Percentiles rank a stretch among this genome's conserved stretches.
Evolutionary conservation across 768 basidiomycete genomes (phyloP).

Genomic region (Lepiota venenata): DNA sequence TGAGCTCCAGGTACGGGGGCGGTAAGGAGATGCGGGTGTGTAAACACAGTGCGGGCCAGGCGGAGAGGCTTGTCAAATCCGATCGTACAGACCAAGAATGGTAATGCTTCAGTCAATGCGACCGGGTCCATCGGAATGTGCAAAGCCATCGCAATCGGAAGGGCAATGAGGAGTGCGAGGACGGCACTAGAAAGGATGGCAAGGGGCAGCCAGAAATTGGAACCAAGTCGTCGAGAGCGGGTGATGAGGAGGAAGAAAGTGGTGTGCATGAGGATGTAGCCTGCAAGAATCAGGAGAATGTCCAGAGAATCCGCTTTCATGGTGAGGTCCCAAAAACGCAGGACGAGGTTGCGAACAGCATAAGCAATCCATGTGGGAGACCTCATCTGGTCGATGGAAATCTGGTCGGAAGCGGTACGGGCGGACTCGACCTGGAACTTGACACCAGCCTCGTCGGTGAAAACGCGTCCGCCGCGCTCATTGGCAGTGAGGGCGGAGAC

Average conservation of each 20-base stretch:
- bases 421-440: constrained; percentile 47
- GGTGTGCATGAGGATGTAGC: constrained; percentile 93
- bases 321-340: constrained; percentile 84
- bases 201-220: constrained; percentile 49
- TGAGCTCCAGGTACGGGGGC: constrained; percentile 24
- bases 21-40: constrained; percentile 64
- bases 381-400: constrained; percentile 69
- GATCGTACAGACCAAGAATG: constrained; percentile 96
- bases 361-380: constrained; percentile 89
- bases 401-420: constrained; percentile 34
- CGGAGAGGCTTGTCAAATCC: constrained; percentile 98
- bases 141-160: constrained; percentile 71
- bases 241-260: constrained; percentile 92
- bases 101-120: constrained; percentile 90
- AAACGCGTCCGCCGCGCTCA: constrained; percentile 16
- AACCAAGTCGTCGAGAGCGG: constrained; percentile 83
- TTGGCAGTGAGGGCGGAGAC: constrained; percentile 29
- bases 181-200: constrained; percentile 80
- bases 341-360: constrained; percentile 67
- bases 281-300: constrained; percentile 89
- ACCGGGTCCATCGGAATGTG: constrained; percentile 91
- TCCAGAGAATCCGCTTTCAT: constrained; percentile 96
- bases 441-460: constrained; percentile 37
- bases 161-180: constrained; percentile 80
- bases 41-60: constrained; percentile 86